Base-by-base conservation (phyloP, 768 basidiomycete species). In the Zangia roseola region DNA sequence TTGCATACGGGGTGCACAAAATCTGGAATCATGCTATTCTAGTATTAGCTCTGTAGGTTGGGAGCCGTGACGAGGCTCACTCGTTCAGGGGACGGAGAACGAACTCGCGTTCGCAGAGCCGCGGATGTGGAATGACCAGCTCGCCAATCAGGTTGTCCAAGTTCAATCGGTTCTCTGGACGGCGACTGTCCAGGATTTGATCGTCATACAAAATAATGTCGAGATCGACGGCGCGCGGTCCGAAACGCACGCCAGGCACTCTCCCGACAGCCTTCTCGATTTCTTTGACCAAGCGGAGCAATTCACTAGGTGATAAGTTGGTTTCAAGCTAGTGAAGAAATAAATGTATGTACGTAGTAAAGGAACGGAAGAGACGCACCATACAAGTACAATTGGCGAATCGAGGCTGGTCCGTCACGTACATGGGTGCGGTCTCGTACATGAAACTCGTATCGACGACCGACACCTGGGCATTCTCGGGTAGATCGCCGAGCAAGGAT, bases 391-490 rank as follows among this genome's bases (percentile, higher is more conserved):
- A 88, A 60, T 97, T 99, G 50, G 88, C 78, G 69, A 97, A 98
- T 30, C 75, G 71, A 12, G 86, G 88, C 64, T 99, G 97, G 49
- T 97, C 86, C 10, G 81, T 81, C 36, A 95, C 87, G 64, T 99
- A 98, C 97, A 99, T 98, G 0, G 97, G 91, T 10, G 85, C 76
- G 17, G 88, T 94, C 69, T 97, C 88, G 63, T 97, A 98, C 72
- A 97, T 63, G 69, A 93, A 90, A 62, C 91, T 93, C 1, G 91
- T 94, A 57, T 90, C 77, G 19, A 84, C 67, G 24, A 95, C 73
- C 14, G 60, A 61, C 2, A 76, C 65, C 23, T 56, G 56, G 0
- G 65, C 65, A 26, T 66, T 52, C 12, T 44, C 55, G 43, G 55
- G 49, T 0, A 62, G 36, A 26, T 56, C 57, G 1, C 20, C 17